Conservation (phyloP, 768 basidiomycete genomes). For the Peribolospora baueri region DNA sequence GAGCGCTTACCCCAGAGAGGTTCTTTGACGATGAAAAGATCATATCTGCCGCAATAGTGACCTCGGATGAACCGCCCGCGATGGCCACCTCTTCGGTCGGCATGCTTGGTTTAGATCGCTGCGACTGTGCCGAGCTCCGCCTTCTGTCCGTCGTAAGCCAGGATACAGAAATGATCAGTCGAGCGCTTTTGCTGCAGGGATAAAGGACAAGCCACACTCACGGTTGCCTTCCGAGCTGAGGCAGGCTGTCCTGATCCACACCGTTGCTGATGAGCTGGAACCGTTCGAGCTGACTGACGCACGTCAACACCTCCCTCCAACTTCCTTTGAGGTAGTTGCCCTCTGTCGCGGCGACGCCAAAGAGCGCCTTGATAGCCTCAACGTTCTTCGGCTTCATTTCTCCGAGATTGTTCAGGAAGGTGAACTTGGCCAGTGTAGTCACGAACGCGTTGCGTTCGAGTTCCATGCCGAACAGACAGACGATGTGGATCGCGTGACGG, state of each 20-base stretch:
- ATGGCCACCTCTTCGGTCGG: constrained; percentile 81
- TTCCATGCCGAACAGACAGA: constrained; percentile 90
- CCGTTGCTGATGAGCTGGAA: constrained; percentile 94
- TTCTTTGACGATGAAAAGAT: constrained; percentile 91
- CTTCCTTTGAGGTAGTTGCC: constrained; percentile 86
- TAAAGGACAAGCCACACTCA: constrained; percentile 20
- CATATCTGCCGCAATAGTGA: constrained; percentile 97
- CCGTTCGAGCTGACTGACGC: constrained; percentile 92
- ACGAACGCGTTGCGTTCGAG: constrained; percentile 97
- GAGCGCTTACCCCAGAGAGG: constrained; percentile 55
- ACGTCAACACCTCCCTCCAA: constrained; percentile 88
- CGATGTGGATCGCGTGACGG: constrained; percentile 86
- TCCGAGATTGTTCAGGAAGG: constrained; percentile 85
- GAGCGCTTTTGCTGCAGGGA: not conserved
- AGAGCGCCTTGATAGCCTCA: constrained; percentile 85
- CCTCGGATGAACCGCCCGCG: constrained; percentile 89
- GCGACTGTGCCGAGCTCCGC: not conserved
- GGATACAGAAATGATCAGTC: not conserved
- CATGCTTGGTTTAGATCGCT: constrained; percentile 19
- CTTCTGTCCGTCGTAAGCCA: not conserved
- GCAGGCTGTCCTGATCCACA: constrained; percentile 34
- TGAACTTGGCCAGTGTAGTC: constrained; percentile 85
- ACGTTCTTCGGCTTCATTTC: constrained; percentile 99
- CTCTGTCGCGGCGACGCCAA: constrained; percentile 88
- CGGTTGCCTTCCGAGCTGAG: constrained; percentile 59